A percentile compares a stretch with the other conserved stretches of the same genome.
Evolutionary conservation across 495 filamentous ascomycete genomes (phyloP).

Genomic region (Mytilinidion resinicola): DNA sequence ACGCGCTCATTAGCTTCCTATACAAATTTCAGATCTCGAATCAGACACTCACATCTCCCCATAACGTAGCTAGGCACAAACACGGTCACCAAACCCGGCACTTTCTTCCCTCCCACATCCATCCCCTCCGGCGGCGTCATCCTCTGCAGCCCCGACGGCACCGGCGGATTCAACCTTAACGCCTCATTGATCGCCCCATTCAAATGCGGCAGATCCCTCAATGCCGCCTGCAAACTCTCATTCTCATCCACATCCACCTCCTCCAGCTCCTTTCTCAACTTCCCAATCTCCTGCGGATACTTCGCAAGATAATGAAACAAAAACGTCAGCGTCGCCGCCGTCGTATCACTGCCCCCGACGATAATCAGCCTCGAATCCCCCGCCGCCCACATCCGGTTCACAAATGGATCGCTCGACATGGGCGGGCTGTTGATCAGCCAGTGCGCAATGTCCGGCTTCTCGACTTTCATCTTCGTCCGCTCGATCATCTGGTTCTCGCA

Average conservation of each 20-base stretch:
- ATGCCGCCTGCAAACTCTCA: slow-evolving; percentile 8
- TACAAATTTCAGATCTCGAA: background rate
- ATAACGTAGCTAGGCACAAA: background rate
- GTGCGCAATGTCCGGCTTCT: background rate
- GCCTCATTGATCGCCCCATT: slow-evolving; percentile 27
- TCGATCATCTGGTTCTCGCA: slow-evolving; percentile 11
- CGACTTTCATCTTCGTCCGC: slow-evolving; percentile 13
- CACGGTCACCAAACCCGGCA: background rate
- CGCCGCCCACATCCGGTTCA: slow-evolving; percentile 2
- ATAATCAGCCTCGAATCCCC: slow-evolving; percentile 13
- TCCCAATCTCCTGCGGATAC: slow-evolving; percentile 1
- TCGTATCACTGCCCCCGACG: slow-evolving; percentile 26
- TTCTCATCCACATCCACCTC: background rate
- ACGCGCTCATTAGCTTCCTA: background rate
- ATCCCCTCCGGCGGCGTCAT: background rate
- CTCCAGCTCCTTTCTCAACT: slow-evolving; percentile 12
- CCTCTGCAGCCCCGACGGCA: background rate
- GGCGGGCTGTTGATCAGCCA: background rate
- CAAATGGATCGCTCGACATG: background rate
- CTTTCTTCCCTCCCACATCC: background rate
- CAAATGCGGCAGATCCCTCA: slow-evolving; percentile 14
- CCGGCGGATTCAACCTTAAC: slow-evolving; percentile 21
- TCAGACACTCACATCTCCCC: background rate
- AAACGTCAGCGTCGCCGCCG: slow-evolving; percentile 16
- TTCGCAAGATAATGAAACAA: slow-evolving; percentile 21